Conservation (phyloP, 495 filamentous ascomycete genomes). For the Penicillium pancosmium region DNA sequence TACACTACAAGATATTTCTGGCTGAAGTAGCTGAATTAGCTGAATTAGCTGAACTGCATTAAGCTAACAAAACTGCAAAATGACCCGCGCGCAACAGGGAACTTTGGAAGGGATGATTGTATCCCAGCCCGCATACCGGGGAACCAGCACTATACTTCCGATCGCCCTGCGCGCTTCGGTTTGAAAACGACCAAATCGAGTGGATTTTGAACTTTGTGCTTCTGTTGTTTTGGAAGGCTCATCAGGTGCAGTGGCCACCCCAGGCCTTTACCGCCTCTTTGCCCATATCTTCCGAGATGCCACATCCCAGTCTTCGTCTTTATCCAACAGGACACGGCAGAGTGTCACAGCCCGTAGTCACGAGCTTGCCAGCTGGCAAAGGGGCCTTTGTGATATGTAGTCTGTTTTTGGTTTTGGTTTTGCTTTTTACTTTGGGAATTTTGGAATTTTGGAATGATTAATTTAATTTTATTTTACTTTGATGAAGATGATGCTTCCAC, state of each 20-base stretch:
- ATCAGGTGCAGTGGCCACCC: slow-evolving; percentile 18
- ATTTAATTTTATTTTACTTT: not conserved
- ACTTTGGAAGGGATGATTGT: slow-evolving; percentile 16
- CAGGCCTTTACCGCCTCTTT: slow-evolving; percentile 25
- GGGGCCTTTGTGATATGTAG: slow-evolving; percentile 2
- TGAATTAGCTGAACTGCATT: not conserved
- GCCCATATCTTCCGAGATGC: slow-evolving; percentile 27
- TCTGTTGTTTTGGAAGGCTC: not conserved
- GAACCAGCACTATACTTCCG: slow-evolving; percentile 25
- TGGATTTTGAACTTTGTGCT: not conserved
- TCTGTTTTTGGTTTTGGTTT: slow-evolving; percentile 1
- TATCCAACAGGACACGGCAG: slow-evolving; percentile 23
- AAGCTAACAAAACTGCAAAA: not conserved
- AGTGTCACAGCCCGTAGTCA: slow-evolving; percentile 35
- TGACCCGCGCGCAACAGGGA: slow-evolving; percentile 24
- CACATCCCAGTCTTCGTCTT: slow-evolving; percentile 25
- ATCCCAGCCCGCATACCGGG: slow-evolving; percentile 31
- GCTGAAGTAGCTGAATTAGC: not conserved
- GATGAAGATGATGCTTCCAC: not conserved
- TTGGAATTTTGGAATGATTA: not conserved
- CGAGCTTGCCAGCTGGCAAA: slow-evolving; percentile 34
- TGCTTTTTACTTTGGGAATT: not conserved
- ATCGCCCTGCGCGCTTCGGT: slow-evolving; percentile 4
- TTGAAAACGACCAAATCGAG: not conserved
- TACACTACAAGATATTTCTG: slow-evolving; percentile 9